Base-by-base conservation (phyloP, 805 yeast species). In the Yamadazyma sp. region DNA sequence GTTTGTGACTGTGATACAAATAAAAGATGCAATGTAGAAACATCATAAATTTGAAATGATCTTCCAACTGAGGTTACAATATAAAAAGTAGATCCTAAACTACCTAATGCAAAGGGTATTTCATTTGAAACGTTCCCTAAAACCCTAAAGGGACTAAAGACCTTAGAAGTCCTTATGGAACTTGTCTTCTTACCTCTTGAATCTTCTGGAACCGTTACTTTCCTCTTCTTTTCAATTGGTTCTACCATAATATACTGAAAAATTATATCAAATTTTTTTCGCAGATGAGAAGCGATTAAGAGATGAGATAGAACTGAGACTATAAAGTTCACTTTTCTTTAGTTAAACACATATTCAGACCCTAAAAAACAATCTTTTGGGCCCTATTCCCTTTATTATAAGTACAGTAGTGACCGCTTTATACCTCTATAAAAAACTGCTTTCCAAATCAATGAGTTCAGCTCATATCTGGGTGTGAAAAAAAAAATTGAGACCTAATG, bases 1-100 rank as follows among this genome's bases (percentile, higher is more conserved):
- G 96, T 82, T 55, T 85, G 91, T 14, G 73, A 75, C 45, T 79
- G 85, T 0, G 96, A 86, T 9, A 91, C 94, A 60, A 93, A 91
- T 15, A 91, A 64, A 43, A 91, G 65, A 47, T 86, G 93, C 43
- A 91, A 65, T 5, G 85, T 86, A 21, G 91, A 78, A 50, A 85
- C 96, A 63, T 93, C 98, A 53, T 85, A 93, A 19, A 93, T 86
- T 58, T 91, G 98, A 65, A 93, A 86, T 1, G 91, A 73, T 35
- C 79, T 72, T 3, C 97, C 98, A 15, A 93, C 96, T 29, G 86
- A 80, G 0, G 98, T 91, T 12, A 82, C 95, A 25, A 87, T 77
- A 51, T 89, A 84, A 50, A 84, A 89, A 1, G 95, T 79, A 11
- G 86, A 73, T 34, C 98, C 98, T 40, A 91, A 70, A 2, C 91